These are phyloP conservation scores for Hibiscus trionum DNA, from an alignment of 345 rosid genomes.

Conservation along the genomic window DNA sequence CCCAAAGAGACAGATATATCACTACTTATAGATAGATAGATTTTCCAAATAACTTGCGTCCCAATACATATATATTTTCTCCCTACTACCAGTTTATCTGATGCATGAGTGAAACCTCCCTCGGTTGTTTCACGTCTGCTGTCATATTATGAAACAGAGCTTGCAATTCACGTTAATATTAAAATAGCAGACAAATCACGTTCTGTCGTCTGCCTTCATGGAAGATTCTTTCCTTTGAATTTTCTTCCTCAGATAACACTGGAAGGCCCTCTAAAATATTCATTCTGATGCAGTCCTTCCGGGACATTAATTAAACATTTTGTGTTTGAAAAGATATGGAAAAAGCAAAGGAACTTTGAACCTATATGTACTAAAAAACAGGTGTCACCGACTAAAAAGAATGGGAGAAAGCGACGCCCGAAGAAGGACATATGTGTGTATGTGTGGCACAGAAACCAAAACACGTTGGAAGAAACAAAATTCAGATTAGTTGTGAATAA, in stretches of 20 bases:
- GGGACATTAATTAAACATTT: background rate
- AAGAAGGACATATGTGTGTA: background rate
- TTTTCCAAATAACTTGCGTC: too few species aligned
- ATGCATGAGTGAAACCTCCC: background rate
- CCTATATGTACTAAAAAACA: background rate
- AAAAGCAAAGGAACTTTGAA: background rate
- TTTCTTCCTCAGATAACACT: constrained; percentile 1
- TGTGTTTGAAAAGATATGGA: background rate
- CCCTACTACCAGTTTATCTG: too few species aligned
- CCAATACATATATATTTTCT: too few species aligned
- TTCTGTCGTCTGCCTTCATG: background rate
- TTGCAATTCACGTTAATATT: background rate
- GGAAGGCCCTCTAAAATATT: background rate
- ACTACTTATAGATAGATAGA: too few species aligned
- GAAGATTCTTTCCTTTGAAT: background rate
- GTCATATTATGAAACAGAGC: background rate
- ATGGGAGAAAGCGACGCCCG: background rate
- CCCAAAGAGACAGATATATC: too few species aligned
- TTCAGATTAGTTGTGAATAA: background rate
- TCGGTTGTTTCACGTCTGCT: background rate
- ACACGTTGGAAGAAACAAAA: background rate
- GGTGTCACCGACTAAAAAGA: background rate
- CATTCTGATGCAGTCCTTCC: background rate
- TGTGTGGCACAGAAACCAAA: too few species aligned
- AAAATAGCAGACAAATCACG: background rate